Base-by-base conservation (phyloP, 805 yeast species). In the Maudiozyma bulderi region DNA sequence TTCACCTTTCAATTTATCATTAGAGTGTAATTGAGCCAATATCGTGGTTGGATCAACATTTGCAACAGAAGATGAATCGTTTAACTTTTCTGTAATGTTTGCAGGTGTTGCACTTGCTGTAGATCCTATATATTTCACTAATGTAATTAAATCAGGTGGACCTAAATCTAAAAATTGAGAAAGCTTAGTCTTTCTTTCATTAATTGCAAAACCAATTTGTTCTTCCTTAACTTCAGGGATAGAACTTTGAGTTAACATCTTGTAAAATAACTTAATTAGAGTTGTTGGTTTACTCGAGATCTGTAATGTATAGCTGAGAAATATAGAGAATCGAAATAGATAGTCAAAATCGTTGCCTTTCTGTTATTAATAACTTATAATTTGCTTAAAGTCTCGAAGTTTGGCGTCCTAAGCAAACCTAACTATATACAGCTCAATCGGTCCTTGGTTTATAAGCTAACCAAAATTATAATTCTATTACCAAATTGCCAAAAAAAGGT, bases 171-270 rank as follows among this genome's bases (percentile, higher is more conserved):
- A 71, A 52, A 84, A 79, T 40, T 77, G 70, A 44, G 74, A 74
- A 43, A 85, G 66, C 54, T 84, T 75, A 37, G 76, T 65, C 2
- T 84, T 77, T 56, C 95, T 72, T 59, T 82, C 88, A 47, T 76
- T 75, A 43, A 84, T 61, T 9, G 88, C 80, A 26, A 75, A 69
- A 1, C 84, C 84, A 46, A 76, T 62, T 57, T 72, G 69, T 57
- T 76, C 77, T 59, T 86, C 93, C 46, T 69, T 69, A 30, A 77
- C 81, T 62, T 81, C 84, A 30, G 84, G 85, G 55, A 80, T 77
- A 37, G 84, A 78, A n/a, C 79, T 78, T 56, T 79, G 82, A 8
- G 81, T 70, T 28, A 76, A 50, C 55, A 63, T 59, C 6, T 20
- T 20, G 2, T 4, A 39, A 20, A 20, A 20, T 20, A 20, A 20